Percentiles rank a stretch among this genome's conserved stretches.
phyloP scores from a whole-genome alignment of 1,284 basidiomycete species.

The Mycosarcoma maydis region DNA sequence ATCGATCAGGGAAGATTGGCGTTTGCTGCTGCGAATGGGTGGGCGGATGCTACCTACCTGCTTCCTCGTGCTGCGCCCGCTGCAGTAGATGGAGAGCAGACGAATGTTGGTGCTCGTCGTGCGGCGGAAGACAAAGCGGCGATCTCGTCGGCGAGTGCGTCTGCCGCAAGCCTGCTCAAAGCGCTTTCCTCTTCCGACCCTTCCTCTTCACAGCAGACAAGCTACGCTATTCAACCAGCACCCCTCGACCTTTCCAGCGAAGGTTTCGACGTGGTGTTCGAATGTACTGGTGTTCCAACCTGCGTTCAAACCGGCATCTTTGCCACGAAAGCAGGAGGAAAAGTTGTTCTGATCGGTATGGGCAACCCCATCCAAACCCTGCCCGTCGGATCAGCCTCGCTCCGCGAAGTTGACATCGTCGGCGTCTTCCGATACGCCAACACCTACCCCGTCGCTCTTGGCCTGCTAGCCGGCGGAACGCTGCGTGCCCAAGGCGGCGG shows the following conservation, averaged over 20 bases:
- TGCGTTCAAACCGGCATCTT: conserved; percentile 65
- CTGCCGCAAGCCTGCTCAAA: conserved; percentile 62
- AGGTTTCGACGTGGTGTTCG: conserved; percentile 90
- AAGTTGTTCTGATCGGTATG: conserved; percentile 94
- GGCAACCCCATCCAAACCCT: conserved; percentile 78
- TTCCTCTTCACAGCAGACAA: not conserved
- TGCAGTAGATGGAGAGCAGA: conserved; percentile 1
- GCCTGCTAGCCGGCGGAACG: conserved; percentile 42
- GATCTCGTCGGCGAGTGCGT: conserved; percentile 67
- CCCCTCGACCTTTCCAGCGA: conserved; percentile 24
- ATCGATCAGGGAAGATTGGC: conserved; percentile 44
- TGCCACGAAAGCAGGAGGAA: conserved; percentile 80
- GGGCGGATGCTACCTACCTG: conserved; percentile 78
- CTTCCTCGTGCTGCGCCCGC: conserved; percentile 73
- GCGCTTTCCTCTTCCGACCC: conserved; percentile 14
- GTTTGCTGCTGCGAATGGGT: conserved; percentile 69
- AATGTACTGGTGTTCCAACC: conserved; percentile 90
- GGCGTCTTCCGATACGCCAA: conserved; percentile 83
- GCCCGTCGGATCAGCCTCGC: conserved; percentile 82
- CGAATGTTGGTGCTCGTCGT: conserved; percentile 72
- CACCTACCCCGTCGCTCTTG: conserved; percentile 81
- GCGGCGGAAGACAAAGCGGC: conserved; percentile 72
- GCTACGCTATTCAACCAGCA: conserved; percentile 21
- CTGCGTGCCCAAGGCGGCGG: conserved; percentile 44
- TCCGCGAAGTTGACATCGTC: conserved; percentile 90